phyloP scores from a whole-genome alignment of 441 rosid species.

The Populus hybrid region DNA sequence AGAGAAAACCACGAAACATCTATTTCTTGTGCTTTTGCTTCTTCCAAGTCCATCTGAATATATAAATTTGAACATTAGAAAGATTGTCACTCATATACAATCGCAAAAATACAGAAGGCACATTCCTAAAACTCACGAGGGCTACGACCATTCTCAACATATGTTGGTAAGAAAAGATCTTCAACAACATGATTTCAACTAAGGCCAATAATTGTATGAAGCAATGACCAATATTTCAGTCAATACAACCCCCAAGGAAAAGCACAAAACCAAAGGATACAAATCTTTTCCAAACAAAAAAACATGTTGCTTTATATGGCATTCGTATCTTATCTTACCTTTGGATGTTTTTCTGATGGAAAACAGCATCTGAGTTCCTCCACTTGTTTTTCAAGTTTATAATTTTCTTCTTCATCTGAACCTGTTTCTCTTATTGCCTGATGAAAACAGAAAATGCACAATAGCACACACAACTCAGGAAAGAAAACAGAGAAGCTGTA shows the following conservation, averaged over 20 bases:
- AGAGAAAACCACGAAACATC: slow-evolving; percentile 27
- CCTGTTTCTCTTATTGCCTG: slow-evolving; percentile 20
- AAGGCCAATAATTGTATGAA: not conserved
- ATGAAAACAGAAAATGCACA: slow-evolving; percentile 15
- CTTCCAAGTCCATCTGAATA: slow-evolving; percentile 27
- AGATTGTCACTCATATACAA: slow-evolving; percentile 2
- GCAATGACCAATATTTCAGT: slow-evolving; percentile 6
- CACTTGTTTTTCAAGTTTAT: slow-evolving; percentile 12
- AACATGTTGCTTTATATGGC: not conserved
- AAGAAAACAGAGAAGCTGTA: not conserved
- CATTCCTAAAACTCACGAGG: not conserved
- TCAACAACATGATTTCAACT: slow-evolving; percentile 12
- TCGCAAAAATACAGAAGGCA: slow-evolving; percentile 2
- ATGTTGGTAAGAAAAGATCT: slow-evolving; percentile 1
- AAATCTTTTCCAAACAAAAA: slow-evolving; percentile 2
- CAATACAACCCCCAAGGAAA: not conserved
- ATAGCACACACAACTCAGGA: slow-evolving; percentile 3
- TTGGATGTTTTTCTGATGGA: slow-evolving; percentile 21
- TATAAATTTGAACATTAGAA: slow-evolving; percentile 15
- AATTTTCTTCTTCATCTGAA: slow-evolving; percentile 6
- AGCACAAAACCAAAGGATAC: not conserved
- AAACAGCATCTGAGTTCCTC: slow-evolving; percentile 14
- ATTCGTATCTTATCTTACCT: slow-evolving; percentile 17
- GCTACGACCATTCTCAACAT: not conserved
- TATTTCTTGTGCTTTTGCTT: slow-evolving; percentile 30